A percentile compares a stretch with the other conserved stretches of the same genome.
These are phyloP conservation scores for Quambalaria eucalypti DNA, from an alignment of 1,284 basidiomycete species.

Conservation along the genomic window DNA sequence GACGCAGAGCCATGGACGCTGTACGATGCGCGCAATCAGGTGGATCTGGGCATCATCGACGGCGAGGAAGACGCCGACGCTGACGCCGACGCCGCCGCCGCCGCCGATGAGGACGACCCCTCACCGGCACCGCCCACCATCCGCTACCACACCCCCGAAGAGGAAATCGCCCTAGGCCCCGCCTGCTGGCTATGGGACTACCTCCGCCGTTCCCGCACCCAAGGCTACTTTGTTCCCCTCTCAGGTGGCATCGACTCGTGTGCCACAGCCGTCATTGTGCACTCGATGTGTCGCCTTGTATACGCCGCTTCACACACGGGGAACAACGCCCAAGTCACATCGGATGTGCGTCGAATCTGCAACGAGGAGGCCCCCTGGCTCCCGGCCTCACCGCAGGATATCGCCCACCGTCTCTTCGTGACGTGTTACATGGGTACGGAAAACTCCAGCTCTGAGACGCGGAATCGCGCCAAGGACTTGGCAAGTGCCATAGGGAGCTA, in stretches of 20 bases:
- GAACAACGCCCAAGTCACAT: slow-evolving; percentile 58
- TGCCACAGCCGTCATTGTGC: slow-evolving; percentile 87
- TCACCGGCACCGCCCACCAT: not conserved
- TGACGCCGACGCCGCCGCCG: slow-evolving; percentile 16
- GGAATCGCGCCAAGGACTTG: slow-evolving; percentile 74
- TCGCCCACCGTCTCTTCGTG: slow-evolving; percentile 79
- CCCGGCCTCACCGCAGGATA: slow-evolving; percentile 76
- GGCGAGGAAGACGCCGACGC: not conserved
- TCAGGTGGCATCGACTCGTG: slow-evolving; percentile 98
- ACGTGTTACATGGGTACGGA: slow-evolving; percentile 99
- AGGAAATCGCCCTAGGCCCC: slow-evolving; percentile 93
- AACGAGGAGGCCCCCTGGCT: slow-evolving; percentile 61
- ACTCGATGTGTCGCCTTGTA: slow-evolving; percentile 89
- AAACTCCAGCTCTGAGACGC: slow-evolving; percentile 80
- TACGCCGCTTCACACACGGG: slow-evolving; percentile 58
- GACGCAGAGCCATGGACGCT: slow-evolving; percentile 43
- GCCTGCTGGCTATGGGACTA: slow-evolving; percentile 99
- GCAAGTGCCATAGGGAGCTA: slow-evolving; percentile 72
- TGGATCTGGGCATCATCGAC: not conserved
- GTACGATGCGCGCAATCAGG: not conserved
- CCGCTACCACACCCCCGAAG: slow-evolving; percentile 77
- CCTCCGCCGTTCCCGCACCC: slow-evolving; percentile 78
- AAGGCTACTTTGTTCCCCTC: slow-evolving; percentile 91
- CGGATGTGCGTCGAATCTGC: slow-evolving; percentile 77
- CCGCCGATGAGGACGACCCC: no score